Conservation (phyloP, 2,329 filamentous ascomycete species). For the Ophiostoma quercus region DNA sequence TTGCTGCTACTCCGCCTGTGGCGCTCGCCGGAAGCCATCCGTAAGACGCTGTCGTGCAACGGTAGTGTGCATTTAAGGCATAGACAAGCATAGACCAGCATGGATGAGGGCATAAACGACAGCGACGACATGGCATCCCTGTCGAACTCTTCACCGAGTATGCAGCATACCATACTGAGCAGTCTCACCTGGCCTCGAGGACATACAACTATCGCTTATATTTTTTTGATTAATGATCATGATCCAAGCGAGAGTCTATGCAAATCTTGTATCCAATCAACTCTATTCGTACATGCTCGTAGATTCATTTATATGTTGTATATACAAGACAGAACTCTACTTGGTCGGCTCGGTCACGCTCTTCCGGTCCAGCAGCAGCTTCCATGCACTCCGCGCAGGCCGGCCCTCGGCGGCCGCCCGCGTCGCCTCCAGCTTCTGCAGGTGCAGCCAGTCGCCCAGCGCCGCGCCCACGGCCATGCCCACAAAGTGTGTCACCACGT, state of each 20-base stretch:
- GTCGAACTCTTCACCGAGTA: background rate
- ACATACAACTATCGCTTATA: background rate
- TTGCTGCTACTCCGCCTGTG: background rate
- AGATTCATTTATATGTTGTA: background rate
- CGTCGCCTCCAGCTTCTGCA: conserved; percentile 30
- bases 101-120: background rate
- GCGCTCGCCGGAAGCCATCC: background rate
- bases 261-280: background rate
- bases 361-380: background rate
- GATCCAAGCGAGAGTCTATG: background rate
- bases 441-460: conserved; percentile 37
- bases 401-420: conserved; percentile 22
- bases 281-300: conserved; percentile 8
- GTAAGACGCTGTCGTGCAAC: background rate
- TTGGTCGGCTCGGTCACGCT: background rate
- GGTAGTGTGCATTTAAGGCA: no score
- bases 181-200: background rate
- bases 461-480: conserved; percentile 47
- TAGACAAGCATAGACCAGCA: no score
- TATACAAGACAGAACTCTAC: background rate
- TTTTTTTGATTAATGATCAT: background rate
- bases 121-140: background rate
- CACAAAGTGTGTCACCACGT: conserved; percentile 50
- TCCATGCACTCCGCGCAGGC: conserved; percentile 20
- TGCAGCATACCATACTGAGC: background rate